phyloP scores from a whole-genome alignment of 192 early-diverging fungal species.

The Pilobolus umbonatus region DNA sequence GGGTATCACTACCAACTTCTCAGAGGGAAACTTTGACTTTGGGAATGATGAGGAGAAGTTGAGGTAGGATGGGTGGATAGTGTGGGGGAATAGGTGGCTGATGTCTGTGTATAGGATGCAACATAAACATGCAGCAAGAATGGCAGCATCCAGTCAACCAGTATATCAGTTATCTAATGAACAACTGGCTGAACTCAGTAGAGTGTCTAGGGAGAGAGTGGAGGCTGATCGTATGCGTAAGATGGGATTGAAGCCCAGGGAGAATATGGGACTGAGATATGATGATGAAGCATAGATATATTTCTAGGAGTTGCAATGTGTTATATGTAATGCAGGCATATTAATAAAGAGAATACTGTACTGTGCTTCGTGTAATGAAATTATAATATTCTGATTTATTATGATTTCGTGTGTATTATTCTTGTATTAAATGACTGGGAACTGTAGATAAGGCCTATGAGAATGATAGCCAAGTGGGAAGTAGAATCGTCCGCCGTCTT shows the following conservation, averaged over 20 bases:
- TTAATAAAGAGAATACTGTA: too few relatives aligned
- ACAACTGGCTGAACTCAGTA: constrained; percentile 43
- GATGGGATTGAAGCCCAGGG: constrained; percentile 46
- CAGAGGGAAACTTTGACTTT: constrained; percentile 31
- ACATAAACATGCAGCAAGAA: constrained; percentile 19
- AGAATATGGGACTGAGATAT: constrained; percentile 47
- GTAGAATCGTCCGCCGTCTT: too few relatives aligned
- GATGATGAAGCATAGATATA: constrained; percentile 23
- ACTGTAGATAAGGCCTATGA: too few relatives aligned
- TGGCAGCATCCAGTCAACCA: constrained; percentile 12
- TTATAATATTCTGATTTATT: too few relatives aligned
- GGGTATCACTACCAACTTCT: constrained; percentile 31
- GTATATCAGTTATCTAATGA: constrained; percentile 29
- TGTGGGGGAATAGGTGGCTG: not conserved
- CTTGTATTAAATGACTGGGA: too few relatives aligned
- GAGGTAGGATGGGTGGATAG: constrained; percentile 20
- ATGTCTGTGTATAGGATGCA: constrained; percentile 15
- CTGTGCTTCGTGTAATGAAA: too few relatives aligned
- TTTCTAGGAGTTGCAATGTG: too few relatives aligned
- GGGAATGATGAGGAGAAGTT: constrained; percentile 49
- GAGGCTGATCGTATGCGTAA: constrained; percentile 46
- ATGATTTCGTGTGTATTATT: too few relatives aligned
- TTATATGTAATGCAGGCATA: too few relatives aligned
- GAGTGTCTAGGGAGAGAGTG: constrained; percentile 41
- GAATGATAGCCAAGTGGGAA: too few relatives aligned